Conservation (phyloP, 192 early-diverging fungal species). For the Coemansia sp. region DNA sequence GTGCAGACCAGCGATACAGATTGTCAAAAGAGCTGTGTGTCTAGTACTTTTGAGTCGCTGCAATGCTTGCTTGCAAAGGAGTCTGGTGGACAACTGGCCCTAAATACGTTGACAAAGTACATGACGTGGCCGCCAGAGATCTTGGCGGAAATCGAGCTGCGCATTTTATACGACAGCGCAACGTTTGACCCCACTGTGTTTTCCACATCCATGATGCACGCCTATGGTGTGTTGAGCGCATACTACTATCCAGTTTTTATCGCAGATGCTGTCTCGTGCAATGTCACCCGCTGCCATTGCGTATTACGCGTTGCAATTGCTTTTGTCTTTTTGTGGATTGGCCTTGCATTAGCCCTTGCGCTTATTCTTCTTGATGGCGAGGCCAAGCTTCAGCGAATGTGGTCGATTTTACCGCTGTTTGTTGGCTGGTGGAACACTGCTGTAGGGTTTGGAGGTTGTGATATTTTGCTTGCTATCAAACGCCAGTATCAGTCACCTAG, state of each 20-base stretch:
- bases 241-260: constrained; percentile 54
- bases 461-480: constrained; percentile 35
- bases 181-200: constrained; percentile 40
- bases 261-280: constrained; percentile 43
- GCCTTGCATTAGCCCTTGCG: constrained; percentile 46
- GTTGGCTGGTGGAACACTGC: constrained; percentile 56
- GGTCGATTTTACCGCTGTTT: constrained; percentile 41
- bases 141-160: constrained; percentile 49
- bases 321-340: constrained; percentile 47
- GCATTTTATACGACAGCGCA: constrained; percentile 36
- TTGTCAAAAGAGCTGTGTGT: constrained; percentile 24
- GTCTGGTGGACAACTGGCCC: background rate
- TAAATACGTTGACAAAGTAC: constrained; percentile 33
- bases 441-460: constrained; percentile 51
- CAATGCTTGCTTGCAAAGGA: constrained; percentile 13
- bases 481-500: constrained; percentile 47
- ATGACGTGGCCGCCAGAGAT: constrained; percentile 55
- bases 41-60: constrained; percentile 1
- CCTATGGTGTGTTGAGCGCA: constrained; percentile 46
- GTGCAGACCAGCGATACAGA: constrained; percentile 9
- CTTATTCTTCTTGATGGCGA: constrained; percentile 43
- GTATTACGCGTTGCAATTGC: constrained; percentile 45
- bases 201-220: constrained; percentile 38
- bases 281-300: constrained; percentile 51
- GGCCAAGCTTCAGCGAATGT: constrained; percentile 32